A percentile compares a stretch with the other conserved stretches of the same genome.
Evolutionary conservation across 345 rosid species (phyloP).

Genomic region (Camelina laxa): DNA sequence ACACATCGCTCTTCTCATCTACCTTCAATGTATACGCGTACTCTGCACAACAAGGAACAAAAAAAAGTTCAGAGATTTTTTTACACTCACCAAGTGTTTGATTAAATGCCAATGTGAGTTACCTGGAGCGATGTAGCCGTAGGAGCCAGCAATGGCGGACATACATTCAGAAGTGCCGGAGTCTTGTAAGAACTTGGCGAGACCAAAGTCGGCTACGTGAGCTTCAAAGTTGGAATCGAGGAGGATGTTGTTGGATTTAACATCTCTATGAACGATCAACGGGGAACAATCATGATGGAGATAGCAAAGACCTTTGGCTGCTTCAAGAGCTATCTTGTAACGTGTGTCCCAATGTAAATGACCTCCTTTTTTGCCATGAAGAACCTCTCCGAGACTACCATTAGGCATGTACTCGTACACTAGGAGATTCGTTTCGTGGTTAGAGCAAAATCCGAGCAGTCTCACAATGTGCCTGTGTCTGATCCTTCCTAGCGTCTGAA

Average conservation of each 20-base stretch:
- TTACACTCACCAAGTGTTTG: slow-evolving; percentile 3
- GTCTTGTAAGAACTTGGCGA: slow-evolving; percentile 86
- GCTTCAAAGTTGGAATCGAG: slow-evolving; percentile 78
- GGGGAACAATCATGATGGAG: slow-evolving; percentile 87
- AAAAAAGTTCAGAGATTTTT: neutral
- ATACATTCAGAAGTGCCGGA: slow-evolving; percentile 86
- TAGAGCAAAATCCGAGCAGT: slow-evolving; percentile 78
- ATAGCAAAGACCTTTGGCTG: slow-evolving; percentile 85
- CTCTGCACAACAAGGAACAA: slow-evolving; percentile 49
- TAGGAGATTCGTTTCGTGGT: slow-evolving; percentile 84
- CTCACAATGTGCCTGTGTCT: slow-evolving; percentile 84
- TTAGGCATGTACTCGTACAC: slow-evolving; percentile 86
- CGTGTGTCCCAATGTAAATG: slow-evolving; percentile 83
- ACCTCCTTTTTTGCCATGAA: slow-evolving; percentile 89
- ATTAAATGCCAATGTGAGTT: neutral
- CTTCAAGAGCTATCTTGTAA: slow-evolving; percentile 76
- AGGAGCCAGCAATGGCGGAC: slow-evolving; percentile 97
- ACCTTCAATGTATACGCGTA: slow-evolving; percentile 94
- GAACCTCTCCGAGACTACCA: slow-evolving; percentile 85
- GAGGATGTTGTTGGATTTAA: slow-evolving; percentile 81
- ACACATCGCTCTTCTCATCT: slow-evolving; percentile 96
- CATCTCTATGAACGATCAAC: slow-evolving; percentile 79
- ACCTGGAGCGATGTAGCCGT: slow-evolving; percentile 96
- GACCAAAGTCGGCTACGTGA: slow-evolving; percentile 92
- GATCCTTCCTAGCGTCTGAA: slow-evolving; percentile 82